A percentile compares a stretch with the other conserved stretches of the same genome.
Conservation (phyloP, 352 stramenopile species). For the Phytophthora podocarpi region DNA sequence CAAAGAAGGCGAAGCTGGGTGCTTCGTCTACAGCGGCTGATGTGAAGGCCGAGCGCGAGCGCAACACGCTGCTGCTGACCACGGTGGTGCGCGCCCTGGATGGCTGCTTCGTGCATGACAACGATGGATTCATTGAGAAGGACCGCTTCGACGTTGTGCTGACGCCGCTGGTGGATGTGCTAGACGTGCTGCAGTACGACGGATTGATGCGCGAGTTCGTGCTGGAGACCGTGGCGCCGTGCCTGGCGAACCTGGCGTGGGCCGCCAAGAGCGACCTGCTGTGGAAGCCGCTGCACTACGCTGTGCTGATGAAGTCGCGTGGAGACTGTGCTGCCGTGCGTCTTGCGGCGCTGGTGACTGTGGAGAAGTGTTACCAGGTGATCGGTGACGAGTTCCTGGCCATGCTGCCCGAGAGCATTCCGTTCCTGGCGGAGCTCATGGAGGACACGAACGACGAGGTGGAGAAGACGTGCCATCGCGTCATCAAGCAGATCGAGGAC, state of each 20-base stretch:
- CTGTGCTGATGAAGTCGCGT: slow-evolving; percentile 89
- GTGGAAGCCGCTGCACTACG: slow-evolving; percentile 91
- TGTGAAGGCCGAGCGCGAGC: slow-evolving; percentile 37
- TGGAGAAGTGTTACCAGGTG: slow-evolving; percentile 87
- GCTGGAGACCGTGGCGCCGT: slow-evolving; percentile 66
- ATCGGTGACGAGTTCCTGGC: slow-evolving; percentile 89
- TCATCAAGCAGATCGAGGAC: slow-evolving; percentile 92
- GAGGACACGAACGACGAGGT: slow-evolving; percentile 88
- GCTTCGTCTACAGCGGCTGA: slow-evolving; percentile 20
- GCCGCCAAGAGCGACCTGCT: slow-evolving; percentile 88
- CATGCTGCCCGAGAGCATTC: slow-evolving; percentile 90
- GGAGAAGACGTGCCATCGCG: slow-evolving; percentile 80
- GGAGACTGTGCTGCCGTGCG: slow-evolving; percentile 64
- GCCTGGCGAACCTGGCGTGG: slow-evolving; percentile 82
- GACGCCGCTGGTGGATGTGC: slow-evolving; percentile 70
- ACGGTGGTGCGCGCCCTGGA: slow-evolving; percentile 73
- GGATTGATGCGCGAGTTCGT: slow-evolving; percentile 56
- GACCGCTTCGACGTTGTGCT: slow-evolving; percentile 84
- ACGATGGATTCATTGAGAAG: slow-evolving; percentile 88
- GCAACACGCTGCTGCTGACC: slow-evolving; percentile 53
- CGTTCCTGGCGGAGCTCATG: slow-evolving; percentile 89
- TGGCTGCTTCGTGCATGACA: slow-evolving; percentile 88
- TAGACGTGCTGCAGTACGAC: slow-evolving; percentile 71
- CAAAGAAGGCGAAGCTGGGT: slow-evolving; percentile 66
- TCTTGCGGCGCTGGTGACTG: slow-evolving; percentile 75